Base-by-base conservation (phyloP, 495 filamentous ascomycete species). In the Parathielavia hyrcaniae region DNA sequence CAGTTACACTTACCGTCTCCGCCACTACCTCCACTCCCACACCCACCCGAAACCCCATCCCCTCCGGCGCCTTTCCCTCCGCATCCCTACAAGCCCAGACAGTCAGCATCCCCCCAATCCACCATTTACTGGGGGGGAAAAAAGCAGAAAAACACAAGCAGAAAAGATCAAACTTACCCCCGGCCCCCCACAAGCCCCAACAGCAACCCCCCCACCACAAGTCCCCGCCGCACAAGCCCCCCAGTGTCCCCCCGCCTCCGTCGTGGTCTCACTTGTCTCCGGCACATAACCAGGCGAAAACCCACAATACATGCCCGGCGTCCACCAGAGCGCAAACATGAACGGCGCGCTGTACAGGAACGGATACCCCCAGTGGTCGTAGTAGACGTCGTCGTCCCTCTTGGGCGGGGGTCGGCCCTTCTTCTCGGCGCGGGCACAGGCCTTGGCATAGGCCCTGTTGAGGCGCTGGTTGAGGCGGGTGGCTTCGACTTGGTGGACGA, bases 371-470 rank as follows among this genome's bases (percentile, higher is more conserved):
- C 78, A 81, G 55, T 76, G 72, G 57, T 78, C 73, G 51, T 79
- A 80, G 63, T 82, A 82, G 5, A 45, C 14, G 6, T 40, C 22
- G 19, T 77, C 66, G 19, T 81, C 75, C n/a, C 74, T 57, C 1
- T 65, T 59, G 20, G 83, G 83, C 13, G 79, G 61, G 12, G 71
- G 65, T 38, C 77, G 69, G 0, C 80, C 81, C 46, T 82, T 83
- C 55, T 85, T 86, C 56, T 76, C 69, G 0, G 85, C 85, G 7
- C 86, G 79, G 14, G 80, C 79, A 43, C 71, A 71, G 0, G 83
- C 81, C 58, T 85, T 85, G 23, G 79, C 70, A 69, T 90, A 89
- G 30, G 79, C 79, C 23, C 65, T 64, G 20, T 86, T 80, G n/a
- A 89, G 78, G 32, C 79, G 71, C 22, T 69, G 65, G n/a, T 70